Base-by-base conservation (phyloP, 441 rosid genomes). In the Mallotus repandus region DNA sequence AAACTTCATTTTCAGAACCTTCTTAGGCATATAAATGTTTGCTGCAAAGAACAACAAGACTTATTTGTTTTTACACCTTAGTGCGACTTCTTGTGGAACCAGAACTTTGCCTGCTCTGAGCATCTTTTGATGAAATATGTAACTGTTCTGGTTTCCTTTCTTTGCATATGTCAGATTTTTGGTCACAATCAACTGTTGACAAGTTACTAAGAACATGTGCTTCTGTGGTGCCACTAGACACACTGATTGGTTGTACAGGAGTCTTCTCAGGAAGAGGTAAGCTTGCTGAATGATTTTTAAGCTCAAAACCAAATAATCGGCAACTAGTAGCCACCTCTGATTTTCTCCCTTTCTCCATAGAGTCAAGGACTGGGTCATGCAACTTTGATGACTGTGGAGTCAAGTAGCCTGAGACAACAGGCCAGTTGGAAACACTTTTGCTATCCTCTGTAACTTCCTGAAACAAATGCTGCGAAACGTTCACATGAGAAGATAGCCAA, bases 291-390 rank as follows among this genome's bases (percentile, higher is more conserved):
- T 76, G 81, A 69, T 80, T 83, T 73, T 72, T 82, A 69, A 95
- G 87, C 70, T 92, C 91, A n/a, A 92, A 79, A 49, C 99, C 99
- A 81, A 95, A 95, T 80, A 95, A 75, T 71, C 99, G 83, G 82
- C 84, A 95, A 70, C 85, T 77, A 15, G 75, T 25, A n/a, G 90
- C 76, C 68, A 78, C 66, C 80, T 86, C 89, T 0, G 82, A 16
- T 71, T 82, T 87, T 62, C 80, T 76, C 41, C 76, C 77, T 13
- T 80, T 85, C 65, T 81, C 86, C 16, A 58, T 61, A 48, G 79
- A 78, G 69, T 80, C 88, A 48, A 69, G 77, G 73, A 78, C 41
- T 48, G 73, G 43, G 22, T 89, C 85, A 78, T 63, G 74, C 68
- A 63, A 61, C 74, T 82, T 84, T 35, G 86, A 64, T 38, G 84